A percentile compares a stretch with the other conserved stretches of the same genome.
Conservation (phyloP, 495 filamentous ascomycete genomes). For the Letharia columbiana region DNA sequence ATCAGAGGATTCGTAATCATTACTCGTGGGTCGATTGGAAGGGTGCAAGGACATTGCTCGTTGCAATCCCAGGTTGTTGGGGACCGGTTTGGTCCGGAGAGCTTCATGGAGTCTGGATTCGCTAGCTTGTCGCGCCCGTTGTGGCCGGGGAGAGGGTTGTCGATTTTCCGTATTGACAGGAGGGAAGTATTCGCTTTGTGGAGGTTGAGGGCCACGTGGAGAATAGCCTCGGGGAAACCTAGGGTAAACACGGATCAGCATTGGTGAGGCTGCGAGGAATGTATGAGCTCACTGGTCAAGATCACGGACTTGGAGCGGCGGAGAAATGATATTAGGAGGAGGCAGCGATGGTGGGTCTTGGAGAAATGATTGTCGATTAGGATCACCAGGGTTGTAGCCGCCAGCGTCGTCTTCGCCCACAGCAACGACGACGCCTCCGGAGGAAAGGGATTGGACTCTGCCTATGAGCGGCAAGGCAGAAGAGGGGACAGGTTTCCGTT, state of each 20-base stretch:
- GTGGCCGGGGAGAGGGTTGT: slow-evolving; percentile 9
- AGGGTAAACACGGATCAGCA: slow-evolving; percentile 15
- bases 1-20: slow-evolving; percentile 29
- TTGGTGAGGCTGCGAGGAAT: slow-evolving; percentile 2
- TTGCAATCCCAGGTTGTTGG: slow-evolving; percentile 20
- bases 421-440: slow-evolving; percentile 20
- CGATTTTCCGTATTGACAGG: slow-evolving; percentile 14
- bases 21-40: slow-evolving; percentile 26
- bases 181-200: slow-evolving; percentile 18
- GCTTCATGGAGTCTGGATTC: slow-evolving; percentile 29
- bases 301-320: slow-evolving; percentile 23
- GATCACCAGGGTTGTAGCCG: neutral
- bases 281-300: slow-evolving; percentile 25
- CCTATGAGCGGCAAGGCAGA: slow-evolving; percentile 17
- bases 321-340: slow-evolving; percentile 18
- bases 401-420: slow-evolving; percentile 22
- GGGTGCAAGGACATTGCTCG: slow-evolving; percentile 31
- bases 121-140: slow-evolving; percentile 24
- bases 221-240: slow-evolving; percentile 23
- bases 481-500: slow-evolving; percentile 32
- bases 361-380: slow-evolving; percentile 9
- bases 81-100: slow-evolving; percentile 15
- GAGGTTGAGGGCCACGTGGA: slow-evolving; percentile 14
- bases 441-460: slow-evolving; percentile 17
- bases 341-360: slow-evolving; percentile 15